A percentile compares a stretch with the other conserved stretches of the same genome.
Evolutionary conservation across 176 grass and related monocot genomes (phyloP).

Genomic region (Zizania latifolia): DNA sequence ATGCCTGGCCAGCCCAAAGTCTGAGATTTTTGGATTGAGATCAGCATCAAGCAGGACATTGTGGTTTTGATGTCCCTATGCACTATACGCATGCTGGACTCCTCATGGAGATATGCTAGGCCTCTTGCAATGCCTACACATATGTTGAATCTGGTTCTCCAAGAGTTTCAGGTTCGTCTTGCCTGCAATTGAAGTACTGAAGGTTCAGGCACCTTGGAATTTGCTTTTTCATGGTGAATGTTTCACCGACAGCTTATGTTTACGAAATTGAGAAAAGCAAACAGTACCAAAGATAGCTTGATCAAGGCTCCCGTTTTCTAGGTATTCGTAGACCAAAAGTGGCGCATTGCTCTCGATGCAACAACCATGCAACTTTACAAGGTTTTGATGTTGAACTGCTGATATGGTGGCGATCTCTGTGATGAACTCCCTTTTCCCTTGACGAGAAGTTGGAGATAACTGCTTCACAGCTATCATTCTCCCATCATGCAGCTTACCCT

Average conservation of each 20-base stretch:
- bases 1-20: slow-evolving; percentile 60
- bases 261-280: not conserved
- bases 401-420: slow-evolving; percentile 42
- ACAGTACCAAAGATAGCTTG: slow-evolving; percentile 49
- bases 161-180: slow-evolving; percentile 30
- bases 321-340: slow-evolving; percentile 64
- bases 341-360: slow-evolving; percentile 41
- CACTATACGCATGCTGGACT: slow-evolving; percentile 45
- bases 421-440: slow-evolving; percentile 49
- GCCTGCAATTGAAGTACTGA: slow-evolving; percentile 10
- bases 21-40: slow-evolving; percentile 55
- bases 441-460: slow-evolving; percentile 38
- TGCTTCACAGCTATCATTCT: slow-evolving; percentile 47
- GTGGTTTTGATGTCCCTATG: slow-evolving; percentile 66
- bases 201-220: not conserved
- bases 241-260: not conserved
- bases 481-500: slow-evolving; percentile 48
- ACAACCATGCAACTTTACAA: slow-evolving; percentile 44
- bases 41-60: slow-evolving; percentile 53
- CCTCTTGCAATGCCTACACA: slow-evolving; percentile 47
- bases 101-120: slow-evolving; percentile 62
- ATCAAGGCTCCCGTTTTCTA: slow-evolving; percentile 68
- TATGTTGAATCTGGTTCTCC: slow-evolving; percentile 49
- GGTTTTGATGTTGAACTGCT: slow-evolving; percentile 37
- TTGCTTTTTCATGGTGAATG: not conserved